phyloP scores from a whole-genome alignment of 202 grass and related monocot species.

The Carex arenaria region DNA sequence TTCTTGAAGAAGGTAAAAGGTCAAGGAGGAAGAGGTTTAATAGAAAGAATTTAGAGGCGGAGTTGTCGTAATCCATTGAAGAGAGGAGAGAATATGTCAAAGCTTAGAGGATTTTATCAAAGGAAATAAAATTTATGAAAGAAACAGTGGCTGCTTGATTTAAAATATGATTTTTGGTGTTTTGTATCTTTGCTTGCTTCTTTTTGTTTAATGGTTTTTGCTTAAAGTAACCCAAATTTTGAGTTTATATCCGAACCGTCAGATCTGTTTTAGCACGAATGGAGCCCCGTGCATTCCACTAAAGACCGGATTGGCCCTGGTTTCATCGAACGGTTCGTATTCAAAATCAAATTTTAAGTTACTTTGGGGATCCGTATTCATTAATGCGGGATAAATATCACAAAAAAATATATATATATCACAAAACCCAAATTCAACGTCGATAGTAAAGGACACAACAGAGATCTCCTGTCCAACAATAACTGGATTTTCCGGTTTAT shows the following conservation, averaged over 20 bases:
- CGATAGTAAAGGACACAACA: not conserved
- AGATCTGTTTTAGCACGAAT: no score
- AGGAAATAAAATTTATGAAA: not conserved
- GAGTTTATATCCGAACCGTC: no score
- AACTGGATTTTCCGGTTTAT: not conserved
- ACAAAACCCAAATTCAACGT: conserved; percentile 14
- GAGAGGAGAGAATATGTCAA: conserved; percentile 20
- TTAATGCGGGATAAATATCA: not conserved
- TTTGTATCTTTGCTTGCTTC: conserved; percentile 9
- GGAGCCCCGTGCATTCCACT: no score
- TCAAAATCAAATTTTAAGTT: no score
- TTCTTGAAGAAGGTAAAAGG: conserved; percentile 6
- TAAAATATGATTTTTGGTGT: not conserved
- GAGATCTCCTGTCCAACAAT: not conserved
- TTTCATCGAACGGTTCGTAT: no score
- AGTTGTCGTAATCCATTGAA: conserved; percentile 25
- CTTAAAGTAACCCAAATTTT: no score
- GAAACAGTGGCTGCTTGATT: not conserved
- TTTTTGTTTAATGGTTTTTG: conserved; percentile 4
- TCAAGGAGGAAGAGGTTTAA: conserved; percentile 18
- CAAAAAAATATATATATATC: not conserved
- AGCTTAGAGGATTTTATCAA: conserved; percentile 8
- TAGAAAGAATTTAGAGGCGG: conserved; percentile 3
- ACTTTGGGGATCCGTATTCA: no score
- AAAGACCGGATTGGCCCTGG: no score